phyloP scores from a whole-genome alignment of 106 monocot genomes.

The Xerophyta viscosa region DNA sequence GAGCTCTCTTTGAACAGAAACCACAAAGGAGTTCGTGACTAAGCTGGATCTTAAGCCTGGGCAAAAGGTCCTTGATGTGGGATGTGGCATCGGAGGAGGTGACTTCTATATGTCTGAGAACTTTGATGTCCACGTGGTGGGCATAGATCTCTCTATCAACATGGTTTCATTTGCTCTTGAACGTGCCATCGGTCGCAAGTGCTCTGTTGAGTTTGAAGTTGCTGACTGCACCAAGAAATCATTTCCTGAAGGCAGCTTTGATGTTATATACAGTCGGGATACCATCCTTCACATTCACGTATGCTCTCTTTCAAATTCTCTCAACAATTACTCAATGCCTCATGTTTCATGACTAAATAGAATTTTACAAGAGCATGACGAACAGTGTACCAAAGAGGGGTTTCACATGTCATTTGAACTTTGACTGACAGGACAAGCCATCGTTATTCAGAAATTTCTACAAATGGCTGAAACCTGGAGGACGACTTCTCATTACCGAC shows the following conservation, averaged over 20 bases:
- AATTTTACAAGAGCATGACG: no score
- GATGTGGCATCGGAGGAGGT: constrained; percentile 80
- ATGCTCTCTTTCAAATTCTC: neutral
- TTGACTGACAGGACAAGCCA: constrained; percentile 84
- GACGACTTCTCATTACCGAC: constrained; percentile 81
- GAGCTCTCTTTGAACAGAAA: constrained; percentile 35
- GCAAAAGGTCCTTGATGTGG: constrained; percentile 68
- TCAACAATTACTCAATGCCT: no score
- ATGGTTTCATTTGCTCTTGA: constrained; percentile 81
- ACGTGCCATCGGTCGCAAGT: constrained; percentile 64
- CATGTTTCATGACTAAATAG: no score
- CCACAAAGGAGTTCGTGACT: constrained; percentile 65
- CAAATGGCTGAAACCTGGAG: constrained; percentile 91
- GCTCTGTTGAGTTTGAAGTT: constrained; percentile 77
- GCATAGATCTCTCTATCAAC: constrained; percentile 73
- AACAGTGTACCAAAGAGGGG: no score
- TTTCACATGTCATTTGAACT: no score
- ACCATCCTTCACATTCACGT: constrained; percentile 78
- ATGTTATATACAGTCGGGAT: constrained; percentile 77
- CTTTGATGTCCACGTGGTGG: constrained; percentile 65
- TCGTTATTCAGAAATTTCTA: constrained; percentile 62
- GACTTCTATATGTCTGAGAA: constrained; percentile 80
- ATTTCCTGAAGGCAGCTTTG: constrained; percentile 52
- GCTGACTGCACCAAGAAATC: constrained; percentile 59
- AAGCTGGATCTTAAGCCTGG: constrained; percentile 57